Conservation (phyloP, 352 stramenopile genomes). For the Hyaloperonospora arabidopsidis region DNA sequence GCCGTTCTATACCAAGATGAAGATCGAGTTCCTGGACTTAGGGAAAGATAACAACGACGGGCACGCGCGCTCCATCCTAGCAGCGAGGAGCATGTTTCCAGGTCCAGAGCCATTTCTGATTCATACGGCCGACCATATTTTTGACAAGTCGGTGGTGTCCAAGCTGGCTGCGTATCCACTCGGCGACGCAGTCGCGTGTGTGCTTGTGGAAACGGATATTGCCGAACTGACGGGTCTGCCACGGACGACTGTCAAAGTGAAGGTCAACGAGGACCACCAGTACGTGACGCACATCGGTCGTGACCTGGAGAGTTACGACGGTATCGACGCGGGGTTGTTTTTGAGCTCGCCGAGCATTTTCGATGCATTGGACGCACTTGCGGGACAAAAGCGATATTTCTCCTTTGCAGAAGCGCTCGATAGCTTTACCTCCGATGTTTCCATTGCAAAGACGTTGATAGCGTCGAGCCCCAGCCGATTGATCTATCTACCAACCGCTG, state of each 20-base stretch:
- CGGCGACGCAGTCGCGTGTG: conserved; percentile 50
- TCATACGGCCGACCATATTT: conserved; percentile 80
- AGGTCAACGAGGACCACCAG: conserved; percentile 45
- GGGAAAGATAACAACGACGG: conserved; percentile 56
- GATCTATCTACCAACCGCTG: conserved; percentile 52
- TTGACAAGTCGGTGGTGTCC: conserved; percentile 73
- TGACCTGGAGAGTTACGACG: conserved; percentile 47
- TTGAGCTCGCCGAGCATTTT: conserved; percentile 67
- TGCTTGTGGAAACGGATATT: conserved; percentile 70
- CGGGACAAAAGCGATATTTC: conserved; percentile 59
- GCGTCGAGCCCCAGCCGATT: conserved; percentile 41
- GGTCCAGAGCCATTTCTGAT: conserved; percentile 63
- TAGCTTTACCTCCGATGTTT: conserved; percentile 39
- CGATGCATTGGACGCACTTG: conserved; percentile 49
- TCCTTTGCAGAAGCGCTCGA: conserved; percentile 66
- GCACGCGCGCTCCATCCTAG: conserved; percentile 63
- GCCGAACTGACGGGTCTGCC: conserved; percentile 51
- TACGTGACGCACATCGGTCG: conserved; percentile 52
- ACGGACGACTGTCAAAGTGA: conserved; percentile 51
- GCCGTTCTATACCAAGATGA: conserved; percentile 65
- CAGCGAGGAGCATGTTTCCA: conserved; percentile 57
- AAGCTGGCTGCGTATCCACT: conserved; percentile 55
- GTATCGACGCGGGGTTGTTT: conserved; percentile 65
- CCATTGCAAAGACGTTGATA: neutral
- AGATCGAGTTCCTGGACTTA: conserved; percentile 78